These are phyloP conservation scores for Polysphondylium violaceum DNA, from an alignment of 78 protist species.

Conservation along the genomic window DNA sequence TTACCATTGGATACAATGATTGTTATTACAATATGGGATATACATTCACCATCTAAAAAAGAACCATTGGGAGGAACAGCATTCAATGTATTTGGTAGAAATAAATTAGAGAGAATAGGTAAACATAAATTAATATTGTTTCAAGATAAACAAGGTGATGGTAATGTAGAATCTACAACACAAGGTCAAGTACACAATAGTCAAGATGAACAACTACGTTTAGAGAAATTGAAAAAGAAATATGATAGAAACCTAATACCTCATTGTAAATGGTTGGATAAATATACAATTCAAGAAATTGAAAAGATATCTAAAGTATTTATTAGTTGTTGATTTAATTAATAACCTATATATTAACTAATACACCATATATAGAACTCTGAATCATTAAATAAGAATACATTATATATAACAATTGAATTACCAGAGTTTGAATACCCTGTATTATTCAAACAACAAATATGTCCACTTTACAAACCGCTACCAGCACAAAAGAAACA, in stretches of 20 bases:
- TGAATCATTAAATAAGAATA: constrained; percentile 57
- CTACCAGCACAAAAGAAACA: constrained; percentile 26
- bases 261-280: constrained; percentile 72
- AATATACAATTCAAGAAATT: constrained; percentile 53
- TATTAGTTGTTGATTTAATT: not conserved
- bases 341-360: not conserved
- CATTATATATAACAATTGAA: constrained; percentile 60
- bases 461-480: constrained; percentile 28
- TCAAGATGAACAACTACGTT: constrained; percentile 59
- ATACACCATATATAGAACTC: not conserved
- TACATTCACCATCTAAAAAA: constrained; percentile 44
- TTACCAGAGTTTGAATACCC: constrained; percentile 78
- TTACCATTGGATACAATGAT: constrained; percentile 73
- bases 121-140: constrained; percentile 53
- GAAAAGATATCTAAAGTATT: constrained; percentile 62
- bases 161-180: constrained; percentile 33
- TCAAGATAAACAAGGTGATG: constrained; percentile 71
- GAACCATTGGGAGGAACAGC: constrained; percentile 77
- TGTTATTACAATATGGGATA: constrained; percentile 82
- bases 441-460: constrained; percentile 65
- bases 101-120: constrained; percentile 55
- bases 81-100: constrained; percentile 66
- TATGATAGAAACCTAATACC: constrained; percentile 63
- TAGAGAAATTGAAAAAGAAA: constrained; percentile 62
- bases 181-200: constrained; percentile 71